phyloP scores from a whole-genome alignment of 129 eudicot species.

The Centaurea solstitialis region DNA sequence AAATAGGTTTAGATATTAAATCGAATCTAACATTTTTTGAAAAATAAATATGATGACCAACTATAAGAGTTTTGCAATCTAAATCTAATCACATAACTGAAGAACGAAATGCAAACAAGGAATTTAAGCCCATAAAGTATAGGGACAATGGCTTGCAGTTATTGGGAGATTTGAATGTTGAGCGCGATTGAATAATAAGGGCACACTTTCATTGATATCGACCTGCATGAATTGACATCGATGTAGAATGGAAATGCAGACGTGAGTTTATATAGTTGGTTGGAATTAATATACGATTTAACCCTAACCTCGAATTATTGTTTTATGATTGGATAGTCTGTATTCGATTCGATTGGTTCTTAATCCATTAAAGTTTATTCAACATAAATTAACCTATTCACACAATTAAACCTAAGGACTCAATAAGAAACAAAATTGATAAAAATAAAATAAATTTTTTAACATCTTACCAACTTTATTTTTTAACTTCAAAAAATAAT shows the following conservation, averaged over 20 bases:
- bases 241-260: neutral
- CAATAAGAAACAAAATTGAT: too few relatives aligned
- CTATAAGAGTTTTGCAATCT: neutral
- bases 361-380: too few relatives aligned
- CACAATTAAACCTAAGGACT: too few relatives aligned
- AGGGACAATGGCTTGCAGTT: neutral
- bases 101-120: neutral
- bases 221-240: neutral
- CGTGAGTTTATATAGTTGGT: neutral
- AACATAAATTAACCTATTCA: too few relatives aligned
- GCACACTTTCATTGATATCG: neutral
- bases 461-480: too few relatives aligned
- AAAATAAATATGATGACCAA: neutral
- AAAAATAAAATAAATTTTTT: too few relatives aligned
- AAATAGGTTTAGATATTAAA: neutral
- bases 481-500: too few relatives aligned
- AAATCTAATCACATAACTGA: neutral
- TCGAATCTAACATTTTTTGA: neutral
- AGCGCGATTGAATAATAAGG: neutral
- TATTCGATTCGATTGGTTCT: too few relatives aligned
- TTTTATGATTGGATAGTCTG: too few relatives aligned
- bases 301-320: neutral
- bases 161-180: neutral
- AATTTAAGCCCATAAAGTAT: neutral
- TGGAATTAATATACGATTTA: neutral